Evolutionary conservation across 805 yeast genomes (phyloP).

Genomic region (Starmerella lactis-condensi): DNA sequence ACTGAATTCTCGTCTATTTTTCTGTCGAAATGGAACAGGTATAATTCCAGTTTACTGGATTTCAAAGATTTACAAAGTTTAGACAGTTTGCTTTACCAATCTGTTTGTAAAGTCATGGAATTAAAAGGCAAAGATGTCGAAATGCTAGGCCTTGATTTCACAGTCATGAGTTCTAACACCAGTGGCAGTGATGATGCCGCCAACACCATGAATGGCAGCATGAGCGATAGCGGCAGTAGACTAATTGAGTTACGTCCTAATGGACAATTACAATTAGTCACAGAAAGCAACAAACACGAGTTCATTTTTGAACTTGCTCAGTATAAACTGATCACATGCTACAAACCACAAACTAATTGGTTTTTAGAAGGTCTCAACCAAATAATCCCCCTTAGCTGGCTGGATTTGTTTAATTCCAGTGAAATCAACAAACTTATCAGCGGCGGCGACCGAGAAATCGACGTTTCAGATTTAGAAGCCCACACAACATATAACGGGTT

Average conservation of each 20-base stretch:
- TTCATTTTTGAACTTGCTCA: slow-evolving; percentile 64
- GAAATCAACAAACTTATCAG: slow-evolving; percentile 74
- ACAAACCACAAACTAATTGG: slow-evolving; percentile 38
- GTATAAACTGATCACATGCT: slow-evolving; percentile 50
- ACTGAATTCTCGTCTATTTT: slow-evolving; percentile 75
- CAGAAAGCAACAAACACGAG: slow-evolving; percentile 39
- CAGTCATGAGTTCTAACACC: slow-evolving; percentile 29
- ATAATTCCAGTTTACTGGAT: slow-evolving; percentile 31
- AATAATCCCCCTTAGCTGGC: slow-evolving; percentile 56
- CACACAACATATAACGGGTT: slow-evolving; percentile 52
- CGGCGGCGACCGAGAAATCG: slow-evolving; percentile 54
- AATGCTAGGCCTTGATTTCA: slow-evolving; percentile 46
- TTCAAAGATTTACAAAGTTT: slow-evolving; percentile 62
- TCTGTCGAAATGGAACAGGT: slow-evolving; percentile 38
- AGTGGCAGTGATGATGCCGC: no score
- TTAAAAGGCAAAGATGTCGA: slow-evolving; percentile 37
- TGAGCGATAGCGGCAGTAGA: no score
- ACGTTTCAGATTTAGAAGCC: slow-evolving; percentile 45
- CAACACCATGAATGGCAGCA: no score
- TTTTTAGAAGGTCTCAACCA: slow-evolving; percentile 55
- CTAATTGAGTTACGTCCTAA: slow-evolving; percentile 39
- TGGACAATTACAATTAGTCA: slow-evolving; percentile 44
- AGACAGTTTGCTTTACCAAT: slow-evolving; percentile 49
- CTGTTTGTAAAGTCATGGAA: slow-evolving; percentile 40
- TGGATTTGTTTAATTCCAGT: slow-evolving; percentile 63